Conservation (phyloP, 805 yeast species). For the Nematodospora valgi region DNA sequence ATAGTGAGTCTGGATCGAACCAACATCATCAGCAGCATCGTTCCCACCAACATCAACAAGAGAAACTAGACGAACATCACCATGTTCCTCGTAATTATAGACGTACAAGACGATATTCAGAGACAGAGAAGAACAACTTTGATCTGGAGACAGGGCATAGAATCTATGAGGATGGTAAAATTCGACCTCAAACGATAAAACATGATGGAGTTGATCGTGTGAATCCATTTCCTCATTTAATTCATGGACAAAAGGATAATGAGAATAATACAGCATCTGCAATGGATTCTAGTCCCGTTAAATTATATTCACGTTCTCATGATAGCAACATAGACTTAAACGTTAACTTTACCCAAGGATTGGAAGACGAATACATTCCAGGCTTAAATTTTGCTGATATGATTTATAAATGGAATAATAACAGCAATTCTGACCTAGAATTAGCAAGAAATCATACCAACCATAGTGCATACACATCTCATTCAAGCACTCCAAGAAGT, state of each 20-base stretch:
- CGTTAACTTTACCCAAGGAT: conserved; percentile 33
- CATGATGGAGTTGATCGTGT: conserved; percentile 12
- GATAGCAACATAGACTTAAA: conserved; percentile 13
- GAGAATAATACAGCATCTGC: conserved; percentile 1
- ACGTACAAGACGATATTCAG: conserved; percentile 58
- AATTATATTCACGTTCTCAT: conserved; percentile 33
- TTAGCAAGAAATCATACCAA: conserved; percentile 3
- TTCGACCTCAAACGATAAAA: conserved; percentile 38
- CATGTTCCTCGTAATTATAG: conserved; percentile 16
- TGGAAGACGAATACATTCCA: conserved; percentile 77
- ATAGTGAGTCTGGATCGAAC: conserved; percentile 4
- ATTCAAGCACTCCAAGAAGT: conserved; percentile 25
- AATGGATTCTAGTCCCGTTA: conserved; percentile 9
- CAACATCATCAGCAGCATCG: background rate
- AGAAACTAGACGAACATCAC: background rate
- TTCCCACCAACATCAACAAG: background rate
- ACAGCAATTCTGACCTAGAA: conserved; percentile 9
- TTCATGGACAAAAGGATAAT: background rate
- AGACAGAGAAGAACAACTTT: conserved; percentile 60
- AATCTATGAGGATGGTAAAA: conserved; percentile 49
- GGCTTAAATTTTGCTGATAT: conserved; percentile 56
- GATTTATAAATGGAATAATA: conserved; percentile 45
- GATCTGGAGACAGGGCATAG: conserved; percentile 53
- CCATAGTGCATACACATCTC: conserved; percentile 15
- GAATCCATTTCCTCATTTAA: conserved; percentile 6